Conservation (phyloP, 805 yeast genomes). For the Wickerhamiella siamensis region DNA sequence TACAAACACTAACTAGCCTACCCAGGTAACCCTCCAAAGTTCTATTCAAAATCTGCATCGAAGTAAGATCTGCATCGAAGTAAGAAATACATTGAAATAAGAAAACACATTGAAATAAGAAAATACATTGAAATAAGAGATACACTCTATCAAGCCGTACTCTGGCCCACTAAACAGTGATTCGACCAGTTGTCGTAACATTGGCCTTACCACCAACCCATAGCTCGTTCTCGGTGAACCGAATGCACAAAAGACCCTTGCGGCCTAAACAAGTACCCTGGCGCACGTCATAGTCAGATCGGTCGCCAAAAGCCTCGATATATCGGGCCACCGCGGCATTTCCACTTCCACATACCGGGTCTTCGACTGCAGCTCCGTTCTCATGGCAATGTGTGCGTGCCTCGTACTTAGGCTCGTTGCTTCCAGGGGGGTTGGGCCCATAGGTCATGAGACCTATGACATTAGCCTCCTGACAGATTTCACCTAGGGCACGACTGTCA, state of each 20-base stretch:
- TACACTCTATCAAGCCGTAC: too few relatives aligned
- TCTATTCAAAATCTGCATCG: too few relatives aligned
- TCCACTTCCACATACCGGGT: constrained; percentile 18
- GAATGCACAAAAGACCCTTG: constrained; percentile 7
- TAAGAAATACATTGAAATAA: too few relatives aligned
- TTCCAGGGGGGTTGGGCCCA: constrained; percentile 5
- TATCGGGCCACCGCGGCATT: constrained; percentile 16
- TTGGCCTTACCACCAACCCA: constrained; percentile 10
- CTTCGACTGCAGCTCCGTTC: constrained; percentile 7
- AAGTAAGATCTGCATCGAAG: too few relatives aligned
- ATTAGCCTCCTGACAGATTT: constrained; percentile 1
- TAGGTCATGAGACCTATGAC: constrained; percentile 9
- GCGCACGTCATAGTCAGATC: constrained; percentile 6
- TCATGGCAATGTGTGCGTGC: constrained; percentile 13
- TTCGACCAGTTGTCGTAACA: background rate
- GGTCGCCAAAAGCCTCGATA: background rate
- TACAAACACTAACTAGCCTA: background rate
- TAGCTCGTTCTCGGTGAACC: constrained; percentile 7
- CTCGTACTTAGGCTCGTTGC: constrained; percentile 4
- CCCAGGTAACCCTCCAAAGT: background rate
- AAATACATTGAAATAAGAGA: too few relatives aligned
- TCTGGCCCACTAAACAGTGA: too few relatives aligned
- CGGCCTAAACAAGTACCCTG: constrained; percentile 15
- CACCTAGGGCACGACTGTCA: constrained; percentile 1
- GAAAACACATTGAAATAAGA: too few relatives aligned